phyloP scores from a whole-genome alignment of 306 rosid genomes.

The Casuarina equisetifolia region DNA sequence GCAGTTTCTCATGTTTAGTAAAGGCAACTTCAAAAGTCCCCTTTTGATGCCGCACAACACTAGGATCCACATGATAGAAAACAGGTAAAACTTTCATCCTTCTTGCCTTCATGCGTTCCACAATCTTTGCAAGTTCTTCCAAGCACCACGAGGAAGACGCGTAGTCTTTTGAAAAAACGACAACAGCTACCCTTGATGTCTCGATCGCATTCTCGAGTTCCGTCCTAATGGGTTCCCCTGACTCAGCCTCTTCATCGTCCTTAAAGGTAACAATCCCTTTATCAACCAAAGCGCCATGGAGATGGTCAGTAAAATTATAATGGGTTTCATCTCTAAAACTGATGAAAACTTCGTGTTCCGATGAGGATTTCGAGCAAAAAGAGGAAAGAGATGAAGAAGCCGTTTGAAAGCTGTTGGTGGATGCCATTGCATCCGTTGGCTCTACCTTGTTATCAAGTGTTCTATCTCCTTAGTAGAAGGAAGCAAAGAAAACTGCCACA shows the following conservation, averaged over 20 bases:
- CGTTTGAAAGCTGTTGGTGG: not conserved
- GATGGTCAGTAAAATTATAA: not conserved
- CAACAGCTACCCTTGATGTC: slow-evolving; percentile 7
- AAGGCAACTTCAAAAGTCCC: slow-evolving; percentile 1
- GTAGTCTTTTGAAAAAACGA: not conserved
- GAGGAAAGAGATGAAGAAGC: not conserved
- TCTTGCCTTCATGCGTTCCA: not conserved
- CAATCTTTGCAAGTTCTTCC: not conserved
- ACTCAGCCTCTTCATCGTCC: slow-evolving; percentile 4
- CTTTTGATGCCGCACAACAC: not conserved
- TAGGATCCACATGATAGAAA: slow-evolving; percentile 6
- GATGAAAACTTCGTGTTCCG: slow-evolving; percentile 20
- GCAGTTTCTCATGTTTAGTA: not conserved
- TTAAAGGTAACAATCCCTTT: slow-evolving; percentile 6
- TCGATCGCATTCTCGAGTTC: slow-evolving; percentile 13
- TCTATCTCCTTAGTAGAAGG: too few relatives aligned
- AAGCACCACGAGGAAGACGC: too few relatives aligned
- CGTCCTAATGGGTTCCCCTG: not conserved
- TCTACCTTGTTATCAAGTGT: too few relatives aligned
- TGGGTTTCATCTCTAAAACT: slow-evolving; percentile 17
- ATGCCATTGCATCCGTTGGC: not conserved
- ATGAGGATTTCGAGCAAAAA: not conserved
- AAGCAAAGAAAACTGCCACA: too few relatives aligned
- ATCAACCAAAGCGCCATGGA: not conserved
- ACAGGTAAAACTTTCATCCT: not conserved